These are phyloP conservation scores for Mrakia gelida DNA, from an alignment of 768 basidiomycete genomes.

Conservation along the genomic window DNA sequence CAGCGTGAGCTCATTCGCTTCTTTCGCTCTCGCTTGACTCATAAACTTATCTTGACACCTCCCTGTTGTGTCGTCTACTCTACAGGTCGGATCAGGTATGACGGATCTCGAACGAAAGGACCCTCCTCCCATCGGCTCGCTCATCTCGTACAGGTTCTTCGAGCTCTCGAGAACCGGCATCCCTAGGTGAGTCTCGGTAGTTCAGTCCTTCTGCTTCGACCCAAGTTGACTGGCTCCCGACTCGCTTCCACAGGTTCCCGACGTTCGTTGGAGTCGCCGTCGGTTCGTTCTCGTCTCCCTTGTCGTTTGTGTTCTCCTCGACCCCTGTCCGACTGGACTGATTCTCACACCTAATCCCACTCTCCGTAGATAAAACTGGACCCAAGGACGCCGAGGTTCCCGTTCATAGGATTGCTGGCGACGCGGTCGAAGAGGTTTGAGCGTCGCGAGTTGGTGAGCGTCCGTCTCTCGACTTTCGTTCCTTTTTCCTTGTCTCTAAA, in stretches of 20 bases:
- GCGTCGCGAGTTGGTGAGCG: not conserved
- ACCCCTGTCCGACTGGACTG: not conserved
- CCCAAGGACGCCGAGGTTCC: constrained; percentile 10
- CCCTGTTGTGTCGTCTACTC: not conserved
- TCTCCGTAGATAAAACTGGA: not conserved
- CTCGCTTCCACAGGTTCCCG: not conserved
- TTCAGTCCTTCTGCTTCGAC: not conserved
- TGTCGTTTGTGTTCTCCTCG: no score
- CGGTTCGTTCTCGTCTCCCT: not conserved
- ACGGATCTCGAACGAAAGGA: constrained; percentile 7
- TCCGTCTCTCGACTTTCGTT: not conserved
- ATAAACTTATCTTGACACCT: not conserved
- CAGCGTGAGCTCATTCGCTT: not conserved
- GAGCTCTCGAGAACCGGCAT: not conserved
- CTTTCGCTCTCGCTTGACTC: no score
- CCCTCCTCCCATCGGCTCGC: constrained; percentile 13
- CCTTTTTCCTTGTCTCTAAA: no score
- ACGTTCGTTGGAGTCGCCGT: constrained; percentile 1
- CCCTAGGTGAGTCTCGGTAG: not conserved
- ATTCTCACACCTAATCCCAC: not conserved
- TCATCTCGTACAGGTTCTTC: constrained; percentile 12
- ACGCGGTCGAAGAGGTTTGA: not conserved
- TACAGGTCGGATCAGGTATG: constrained; percentile 5
- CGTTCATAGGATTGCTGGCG: not conserved
- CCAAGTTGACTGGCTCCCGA: no score